Conservation (phyloP, 306 rosid species). For the Acacia acuminata region DNA sequence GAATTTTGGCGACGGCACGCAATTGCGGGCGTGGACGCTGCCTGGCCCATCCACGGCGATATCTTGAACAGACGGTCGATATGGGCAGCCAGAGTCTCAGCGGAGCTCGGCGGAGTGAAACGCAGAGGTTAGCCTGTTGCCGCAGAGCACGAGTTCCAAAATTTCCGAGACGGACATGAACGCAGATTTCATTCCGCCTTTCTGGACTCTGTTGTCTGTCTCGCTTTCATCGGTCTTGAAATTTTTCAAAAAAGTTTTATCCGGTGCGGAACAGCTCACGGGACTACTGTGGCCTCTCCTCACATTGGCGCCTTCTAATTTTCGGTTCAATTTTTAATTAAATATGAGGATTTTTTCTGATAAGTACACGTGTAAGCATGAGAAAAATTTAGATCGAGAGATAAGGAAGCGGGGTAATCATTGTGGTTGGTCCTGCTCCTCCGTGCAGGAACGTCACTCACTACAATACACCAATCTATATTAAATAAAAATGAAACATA, state of each 20-base stretch:
- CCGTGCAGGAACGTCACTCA: not conserved
- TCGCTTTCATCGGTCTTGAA: not conserved
- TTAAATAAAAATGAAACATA: not conserved
- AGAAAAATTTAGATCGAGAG: not conserved
- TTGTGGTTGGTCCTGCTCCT: not conserved
- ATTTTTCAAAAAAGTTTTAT: not conserved
- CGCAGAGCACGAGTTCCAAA: not conserved
- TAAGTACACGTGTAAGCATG: not conserved
- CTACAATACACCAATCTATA: not conserved
- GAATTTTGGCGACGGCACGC: conserved; percentile 53
- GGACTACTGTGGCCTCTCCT: conserved; percentile 31
- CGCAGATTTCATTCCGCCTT: conserved; percentile 46
- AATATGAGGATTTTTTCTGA: not conserved
- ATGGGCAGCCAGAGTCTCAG: conserved; percentile 29
- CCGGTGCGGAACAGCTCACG: conserved; percentile 34
- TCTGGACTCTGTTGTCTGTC: conserved; percentile 39
- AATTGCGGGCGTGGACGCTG: conserved; percentile 66
- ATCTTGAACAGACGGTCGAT: conserved; percentile 23
- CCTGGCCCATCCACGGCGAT: conserved; percentile 85
- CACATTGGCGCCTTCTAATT: not conserved
- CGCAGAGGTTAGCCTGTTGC: not conserved
- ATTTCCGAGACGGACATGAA: conserved; percentile 55
- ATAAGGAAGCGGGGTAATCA: not conserved
- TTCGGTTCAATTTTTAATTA: not conserved
- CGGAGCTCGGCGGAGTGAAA: not conserved